Base-by-base conservation (phyloP, 176 grass and related monocot species). In the Carex cristatella region DNA sequence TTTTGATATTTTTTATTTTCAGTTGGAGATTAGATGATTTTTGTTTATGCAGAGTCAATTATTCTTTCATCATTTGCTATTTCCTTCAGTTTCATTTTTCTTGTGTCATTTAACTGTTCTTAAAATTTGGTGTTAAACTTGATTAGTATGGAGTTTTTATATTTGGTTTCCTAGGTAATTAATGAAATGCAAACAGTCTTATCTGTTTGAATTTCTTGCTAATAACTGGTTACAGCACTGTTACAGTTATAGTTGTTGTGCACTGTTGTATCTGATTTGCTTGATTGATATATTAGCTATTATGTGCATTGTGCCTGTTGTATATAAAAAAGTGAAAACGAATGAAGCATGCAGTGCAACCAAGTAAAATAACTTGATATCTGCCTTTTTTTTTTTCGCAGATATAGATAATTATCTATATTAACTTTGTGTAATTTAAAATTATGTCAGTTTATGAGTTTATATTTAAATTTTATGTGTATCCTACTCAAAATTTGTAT, bases 11-110 rank as follows among this genome's bases (percentile, higher is more conserved):
- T 46, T 7, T 40, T 40, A 33, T 78, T 4, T 1, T 57, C 14
- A 79, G 48, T 79, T 79, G 53, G 30, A 79, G 53, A 28, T 79
- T 77, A 79, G 74, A 51, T 79, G 19, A 51, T 51, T 51, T 54
- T 37, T 79, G 49, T 7, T 30, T 35, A 5, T 13, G 74, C 74
- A 35, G 53, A 55, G 9, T 79, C 1, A 58, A 79, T 79, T 57
- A 79, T 79, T 79, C 28, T 79, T 79, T 78, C 48, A 78, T 78
- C 48, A 56, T 30, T 16, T 77, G 48, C 35, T 69, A 37, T 69
- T 5, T 40, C 33, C 4, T 18, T 0, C 7, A 31, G 1, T 31
- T 77, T 23, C 0, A 28, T 49, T 51, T 28, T 54, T 12, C 28
- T 30, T 6, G 3, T 75, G 42, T 75, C 49, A 18, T 42, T 10